These are phyloP conservation scores for Escovopsis weberi DNA, from an alignment of 2,329 filamentous ascomycete genomes.

Conservation along the genomic window DNA sequence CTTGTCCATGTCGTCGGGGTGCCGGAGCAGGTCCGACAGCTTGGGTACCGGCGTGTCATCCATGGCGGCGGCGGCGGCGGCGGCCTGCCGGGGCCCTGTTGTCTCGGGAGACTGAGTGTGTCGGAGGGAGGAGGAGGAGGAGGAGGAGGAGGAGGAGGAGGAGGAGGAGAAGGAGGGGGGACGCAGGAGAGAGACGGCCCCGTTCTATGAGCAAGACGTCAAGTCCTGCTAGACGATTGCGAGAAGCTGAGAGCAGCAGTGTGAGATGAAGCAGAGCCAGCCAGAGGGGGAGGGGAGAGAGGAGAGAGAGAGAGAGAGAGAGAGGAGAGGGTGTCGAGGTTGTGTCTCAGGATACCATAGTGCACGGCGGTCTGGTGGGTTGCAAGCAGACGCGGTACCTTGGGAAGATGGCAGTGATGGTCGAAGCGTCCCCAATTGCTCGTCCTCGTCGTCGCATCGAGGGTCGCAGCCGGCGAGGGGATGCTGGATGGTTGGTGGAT, in stretches of 20 bases:
- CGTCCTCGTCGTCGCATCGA: not conserved
- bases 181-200: too few relatives aligned
- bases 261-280: too few relatives aligned
- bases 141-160: not conserved
- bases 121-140: not conserved
- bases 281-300: not conserved
- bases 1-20: conserved; percentile 96
- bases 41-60: conserved; percentile 56
- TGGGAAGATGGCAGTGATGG: too few relatives aligned
- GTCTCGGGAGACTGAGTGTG: too few relatives aligned
- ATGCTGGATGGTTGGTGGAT: too few relatives aligned
- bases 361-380: not conserved
- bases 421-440: too few relatives aligned
- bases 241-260: too few relatives aligned
- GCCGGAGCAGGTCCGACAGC: conserved; percentile 83
- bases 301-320: not conserved
- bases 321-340: not conserved
- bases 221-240: too few relatives aligned
- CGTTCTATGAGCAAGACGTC: too few relatives aligned
- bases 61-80: conserved; percentile 12
- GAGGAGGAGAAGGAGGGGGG: not conserved
- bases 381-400: not conserved
- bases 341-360: conserved; percentile 1
- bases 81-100: not conserved
- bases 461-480: not conserved